These are phyloP conservation scores for Trapa incisa DNA, from an alignment of 345 rosid species.

Conservation along the genomic window DNA sequence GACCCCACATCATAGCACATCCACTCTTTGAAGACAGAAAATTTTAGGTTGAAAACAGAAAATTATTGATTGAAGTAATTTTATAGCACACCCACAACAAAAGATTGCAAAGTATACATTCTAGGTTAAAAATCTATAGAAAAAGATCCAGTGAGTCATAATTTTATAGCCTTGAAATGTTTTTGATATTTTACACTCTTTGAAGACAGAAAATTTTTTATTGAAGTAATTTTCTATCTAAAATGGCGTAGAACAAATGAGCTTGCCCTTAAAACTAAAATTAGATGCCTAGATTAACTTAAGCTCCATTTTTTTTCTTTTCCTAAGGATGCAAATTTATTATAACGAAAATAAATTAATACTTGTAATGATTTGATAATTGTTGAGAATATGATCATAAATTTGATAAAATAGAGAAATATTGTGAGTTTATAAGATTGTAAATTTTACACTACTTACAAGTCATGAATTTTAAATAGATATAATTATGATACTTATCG, in stretches of 20 bases:
- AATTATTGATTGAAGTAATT: too few relatives aligned
- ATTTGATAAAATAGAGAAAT: background rate
- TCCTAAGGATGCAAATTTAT: background rate
- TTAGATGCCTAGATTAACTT: too few relatives aligned
- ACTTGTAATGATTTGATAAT: background rate
- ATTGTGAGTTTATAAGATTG: too few relatives aligned
- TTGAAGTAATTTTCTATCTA: background rate
- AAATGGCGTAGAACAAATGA: background rate
- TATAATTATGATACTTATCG: too few relatives aligned
- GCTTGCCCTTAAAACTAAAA: background rate
- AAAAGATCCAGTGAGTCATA: background rate
- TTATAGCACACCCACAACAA: constrained; percentile 44
- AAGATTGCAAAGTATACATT: background rate
- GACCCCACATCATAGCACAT: constrained; percentile 84
- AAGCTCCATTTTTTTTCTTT: background rate
- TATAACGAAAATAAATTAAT: background rate
- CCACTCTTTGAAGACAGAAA: too few relatives aligned
- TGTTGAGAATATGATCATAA: too few relatives aligned
- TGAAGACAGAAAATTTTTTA: background rate
- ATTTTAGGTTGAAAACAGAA: too few relatives aligned
- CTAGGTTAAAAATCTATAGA: background rate
- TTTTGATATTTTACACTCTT: background rate
- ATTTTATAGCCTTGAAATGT: background rate
- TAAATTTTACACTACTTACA: too few relatives aligned
- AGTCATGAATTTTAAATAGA: too few relatives aligned